Conservation (phyloP, 1,284 basidiomycete genomes). For the Ceratobasidium theobromae region DNA sequence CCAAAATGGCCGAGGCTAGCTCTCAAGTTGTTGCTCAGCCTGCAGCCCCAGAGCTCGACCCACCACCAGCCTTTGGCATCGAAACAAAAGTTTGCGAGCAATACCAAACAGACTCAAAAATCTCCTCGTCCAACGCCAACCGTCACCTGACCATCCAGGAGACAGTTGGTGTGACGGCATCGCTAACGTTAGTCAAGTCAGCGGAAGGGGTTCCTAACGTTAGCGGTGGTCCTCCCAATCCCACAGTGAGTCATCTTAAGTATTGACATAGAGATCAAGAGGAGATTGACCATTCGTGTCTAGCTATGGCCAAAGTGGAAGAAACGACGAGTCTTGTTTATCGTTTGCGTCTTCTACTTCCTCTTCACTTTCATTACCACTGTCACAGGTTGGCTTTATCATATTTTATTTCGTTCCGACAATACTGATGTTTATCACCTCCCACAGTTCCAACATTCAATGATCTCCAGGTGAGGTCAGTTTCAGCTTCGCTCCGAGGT, state of each 20-base stretch:
- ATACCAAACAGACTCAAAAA: conserved; percentile 3
- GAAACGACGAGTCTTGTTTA: conserved; percentile 28
- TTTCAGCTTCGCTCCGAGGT: not conserved
- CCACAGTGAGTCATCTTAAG: conserved; percentile 19
- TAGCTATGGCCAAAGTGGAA: conserved; percentile 27
- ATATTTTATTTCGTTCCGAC: conserved; percentile 12
- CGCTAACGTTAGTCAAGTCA: conserved; percentile 15
- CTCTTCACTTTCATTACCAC: conserved; percentile 37
- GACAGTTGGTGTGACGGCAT: conserved; percentile 17
- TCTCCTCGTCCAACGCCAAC: not conserved
- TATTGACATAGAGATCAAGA: not conserved
- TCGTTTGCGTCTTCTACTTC: conserved; percentile 35
- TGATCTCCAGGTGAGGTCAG: conserved; percentile 30
- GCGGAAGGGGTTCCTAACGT: conserved; percentile 13
- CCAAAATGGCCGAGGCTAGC: conserved; percentile 14
- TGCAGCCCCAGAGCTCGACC: not conserved
- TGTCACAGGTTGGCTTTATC: conserved; percentile 10
- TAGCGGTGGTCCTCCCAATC: conserved; percentile 1
- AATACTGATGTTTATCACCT: not conserved
- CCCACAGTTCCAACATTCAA: conserved; percentile 35
- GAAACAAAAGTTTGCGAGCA: not conserved
- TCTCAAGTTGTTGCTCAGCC: not conserved
- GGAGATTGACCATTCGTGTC: not conserved
- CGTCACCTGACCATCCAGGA: conserved; percentile 7
- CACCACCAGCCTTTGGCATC: conserved; percentile 4